Conservation (phyloP, 164 flowering plant species). For the Dillenia turbinata region DNA sequence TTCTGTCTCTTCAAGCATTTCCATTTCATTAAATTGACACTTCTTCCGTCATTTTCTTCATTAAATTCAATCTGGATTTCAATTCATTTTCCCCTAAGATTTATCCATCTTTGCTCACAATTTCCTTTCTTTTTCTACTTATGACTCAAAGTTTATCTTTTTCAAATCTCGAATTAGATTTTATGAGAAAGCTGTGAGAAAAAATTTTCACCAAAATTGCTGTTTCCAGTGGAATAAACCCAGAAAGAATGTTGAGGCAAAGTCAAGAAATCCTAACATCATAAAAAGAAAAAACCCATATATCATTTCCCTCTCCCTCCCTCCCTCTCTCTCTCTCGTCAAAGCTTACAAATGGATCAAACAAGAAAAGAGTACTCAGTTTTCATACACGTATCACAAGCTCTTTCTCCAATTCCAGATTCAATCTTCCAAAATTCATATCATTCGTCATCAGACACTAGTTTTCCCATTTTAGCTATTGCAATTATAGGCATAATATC, state of each 20-base stretch:
- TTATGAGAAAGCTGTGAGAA: too few relatives aligned
- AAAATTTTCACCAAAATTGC: neutral
- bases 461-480: constrained; percentile 73
- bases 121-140: too few relatives aligned
- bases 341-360: neutral
- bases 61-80: too few relatives aligned
- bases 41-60: too few relatives aligned
- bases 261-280: too few relatives aligned
- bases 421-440: constrained; percentile 17
- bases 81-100: too few relatives aligned
- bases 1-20: too few relatives aligned
- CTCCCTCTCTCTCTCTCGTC: neutral
- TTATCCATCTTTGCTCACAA: too few relatives aligned
- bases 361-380: constrained; percentile 14
- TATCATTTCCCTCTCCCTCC: neutral
- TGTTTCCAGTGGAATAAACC: neutral
- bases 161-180: too few relatives aligned
- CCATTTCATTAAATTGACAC: too few relatives aligned
- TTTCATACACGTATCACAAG: constrained; percentile 9
- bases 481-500: constrained; percentile 78
- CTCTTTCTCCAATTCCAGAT: constrained; percentile 10
- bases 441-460: constrained; percentile 30
- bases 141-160: too few relatives aligned
- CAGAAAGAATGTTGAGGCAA: neutral
- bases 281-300: neutral